Percentiles rank a stretch among this genome's conserved stretches.
Evolutionary conservation across 2,329 filamentous ascomycete genomes (phyloP).

Genomic region (Lachnellula arida): DNA sequence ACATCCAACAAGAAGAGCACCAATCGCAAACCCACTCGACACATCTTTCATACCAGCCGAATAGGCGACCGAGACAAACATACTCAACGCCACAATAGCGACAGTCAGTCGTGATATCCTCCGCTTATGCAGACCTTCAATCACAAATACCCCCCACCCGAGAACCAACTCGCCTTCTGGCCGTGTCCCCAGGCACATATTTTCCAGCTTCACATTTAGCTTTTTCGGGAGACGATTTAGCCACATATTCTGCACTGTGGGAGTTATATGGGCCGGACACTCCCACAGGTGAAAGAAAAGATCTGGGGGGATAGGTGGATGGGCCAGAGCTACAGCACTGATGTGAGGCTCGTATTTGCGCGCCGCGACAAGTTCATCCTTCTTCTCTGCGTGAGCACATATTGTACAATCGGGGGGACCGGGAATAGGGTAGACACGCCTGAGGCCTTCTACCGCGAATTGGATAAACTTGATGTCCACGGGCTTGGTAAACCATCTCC

Average conservation of each 20-base stretch:
- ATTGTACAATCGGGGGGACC: not conserved
- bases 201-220: not conserved
- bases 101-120: not conserved
- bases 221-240: not conserved
- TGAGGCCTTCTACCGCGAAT: not conserved
- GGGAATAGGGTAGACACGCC: not conserved
- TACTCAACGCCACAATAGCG: not conserved
- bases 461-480: not conserved
- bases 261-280: not conserved
- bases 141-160: not conserved
- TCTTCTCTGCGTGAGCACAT: not conserved
- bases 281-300: not conserved
- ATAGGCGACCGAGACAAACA: not conserved
- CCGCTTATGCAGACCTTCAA: not conserved
- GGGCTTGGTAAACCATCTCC: not conserved
- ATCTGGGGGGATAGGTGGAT: not conserved
- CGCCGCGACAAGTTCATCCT: not conserved
- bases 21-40: not conserved
- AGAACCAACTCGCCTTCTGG: not conserved
- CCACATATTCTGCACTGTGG: not conserved
- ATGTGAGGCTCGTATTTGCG: not conserved
- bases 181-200: not conserved
- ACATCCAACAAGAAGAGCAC: not conserved
- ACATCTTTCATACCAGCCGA: not conserved
- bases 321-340: not conserved